Percentiles rank a stretch among this genome's conserved stretches.
Conservation (phyloP, 345 rosid genomes). For the Kernera saxatilis region DNA sequence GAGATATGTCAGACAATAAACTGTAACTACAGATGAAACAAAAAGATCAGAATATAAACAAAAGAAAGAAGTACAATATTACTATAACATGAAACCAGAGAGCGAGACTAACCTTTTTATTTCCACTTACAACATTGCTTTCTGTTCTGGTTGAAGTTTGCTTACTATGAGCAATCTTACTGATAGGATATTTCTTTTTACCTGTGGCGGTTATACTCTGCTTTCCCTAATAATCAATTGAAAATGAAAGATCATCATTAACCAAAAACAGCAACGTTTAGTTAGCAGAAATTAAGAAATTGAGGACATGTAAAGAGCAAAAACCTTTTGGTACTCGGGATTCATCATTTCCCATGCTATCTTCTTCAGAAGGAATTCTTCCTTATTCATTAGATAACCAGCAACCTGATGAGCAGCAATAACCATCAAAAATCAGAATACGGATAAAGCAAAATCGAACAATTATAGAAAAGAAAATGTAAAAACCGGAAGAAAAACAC, state of each 20-base stretch:
- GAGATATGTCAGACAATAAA: background rate
- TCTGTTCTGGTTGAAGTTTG: background rate
- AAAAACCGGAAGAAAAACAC: background rate
- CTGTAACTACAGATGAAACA: background rate
- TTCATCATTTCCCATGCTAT: slow-evolving; percentile 34
- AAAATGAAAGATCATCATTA: background rate
- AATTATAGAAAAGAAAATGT: background rate
- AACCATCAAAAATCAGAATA: background rate
- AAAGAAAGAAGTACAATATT: background rate
- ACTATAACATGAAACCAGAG: background rate
- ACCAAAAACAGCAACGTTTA: background rate
- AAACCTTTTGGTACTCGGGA: slow-evolving; percentile 26
- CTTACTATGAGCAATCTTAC: slow-evolving; percentile 19
- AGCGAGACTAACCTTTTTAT: slow-evolving; percentile 17
- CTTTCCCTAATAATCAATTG: slow-evolving; percentile 15
- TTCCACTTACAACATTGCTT: slow-evolving; percentile 17
- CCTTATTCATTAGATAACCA: slow-evolving; percentile 8
- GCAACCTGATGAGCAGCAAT: slow-evolving; percentile 21
- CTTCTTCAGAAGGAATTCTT: slow-evolving; percentile 18
- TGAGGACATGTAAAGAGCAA: background rate
- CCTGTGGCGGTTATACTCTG: slow-evolving; percentile 1
- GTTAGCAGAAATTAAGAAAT: background rate
- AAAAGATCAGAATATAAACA: background rate
- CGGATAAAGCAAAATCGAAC: background rate
- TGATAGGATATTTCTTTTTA: slow-evolving; percentile 25